Evolutionary conservation across 108 stramenopile species (phyloP), one percentile per base, ranked within the genome.

Genomic region (Tribonema minus): DNA sequence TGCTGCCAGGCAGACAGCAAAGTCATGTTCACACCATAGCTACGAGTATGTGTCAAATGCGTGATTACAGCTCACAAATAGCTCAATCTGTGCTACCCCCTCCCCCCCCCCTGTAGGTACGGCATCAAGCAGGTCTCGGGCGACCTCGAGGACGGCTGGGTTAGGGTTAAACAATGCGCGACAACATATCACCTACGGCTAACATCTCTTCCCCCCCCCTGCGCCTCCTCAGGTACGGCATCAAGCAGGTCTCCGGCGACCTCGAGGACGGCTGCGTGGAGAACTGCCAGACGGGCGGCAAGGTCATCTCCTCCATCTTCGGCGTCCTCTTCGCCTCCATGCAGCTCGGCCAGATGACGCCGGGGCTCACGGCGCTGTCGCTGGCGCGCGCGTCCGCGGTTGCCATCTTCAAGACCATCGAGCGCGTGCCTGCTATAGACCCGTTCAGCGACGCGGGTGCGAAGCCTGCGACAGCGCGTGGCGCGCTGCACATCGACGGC

Each of bases 271-370:
- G 35, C 27, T 67, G 66, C 39, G 20, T 12, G 15, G 65, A 30
- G 26, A 35, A 38, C 59, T 67, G 66, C 67, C 33, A 37, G 36
- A 37, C 66, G 15, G 76, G 76, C 54, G 79, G 79, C 0, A 37
- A 80, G 20, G 79, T 80, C 32, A 64, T 80, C 41, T 68, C 63
- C 46, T 54, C 79, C 7, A 80, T 80, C 61, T 80, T 70, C 27
- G 79, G 69, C 15, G 70, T 80, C 20, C 41, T 80, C 29, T 40
- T 80, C 63, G 79, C 68, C 3, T 62, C 70, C 23, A 69, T 69
- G 68, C 41, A 39, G 36, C 37, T 80, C 39, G 79, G 79, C 1
- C 79, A 80, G 70, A 80, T 80, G 79, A 46, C 70, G 2, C 79
- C 79, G 20, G 79, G 70, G 30, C 1, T 64, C 1, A 80, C 79